Percentiles rank a stretch among this genome's conserved stretches.
Conservation (phyloP, 2,329 filamentous ascomycete species). For the Cercospora zeina region DNA sequence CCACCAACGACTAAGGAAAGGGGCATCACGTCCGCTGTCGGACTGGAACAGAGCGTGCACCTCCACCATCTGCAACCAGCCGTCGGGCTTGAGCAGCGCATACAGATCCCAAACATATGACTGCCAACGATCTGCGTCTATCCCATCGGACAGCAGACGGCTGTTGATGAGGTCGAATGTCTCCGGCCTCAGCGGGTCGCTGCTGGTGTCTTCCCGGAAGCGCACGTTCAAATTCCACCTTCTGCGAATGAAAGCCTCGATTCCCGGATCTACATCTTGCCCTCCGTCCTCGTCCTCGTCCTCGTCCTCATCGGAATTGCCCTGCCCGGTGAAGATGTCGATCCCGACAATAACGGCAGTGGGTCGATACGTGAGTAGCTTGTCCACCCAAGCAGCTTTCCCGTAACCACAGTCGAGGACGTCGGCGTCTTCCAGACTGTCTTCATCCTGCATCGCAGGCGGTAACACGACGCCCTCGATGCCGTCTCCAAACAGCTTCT, state of each 20-base stretch:
- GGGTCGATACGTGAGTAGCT: slow-evolving; percentile 39
- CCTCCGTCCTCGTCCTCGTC: slow-evolving; percentile 31
- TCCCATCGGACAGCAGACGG: slow-evolving; percentile 68
- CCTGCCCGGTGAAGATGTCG: slow-evolving; percentile 38
- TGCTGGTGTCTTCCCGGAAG: slow-evolving; percentile 31
- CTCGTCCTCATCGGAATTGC: slow-evolving; percentile 30
- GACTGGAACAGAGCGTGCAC: slow-evolving; percentile 84
- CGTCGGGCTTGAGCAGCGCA: slow-evolving; percentile 68
- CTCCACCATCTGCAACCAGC: slow-evolving; percentile 89
- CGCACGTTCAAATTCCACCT: slow-evolving; percentile 42
- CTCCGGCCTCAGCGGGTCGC: slow-evolving; percentile 43
- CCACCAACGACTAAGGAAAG: slow-evolving; percentile 33
- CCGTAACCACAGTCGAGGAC: slow-evolving; percentile 41
- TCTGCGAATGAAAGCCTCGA: slow-evolving; percentile 34
- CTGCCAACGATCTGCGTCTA: slow-evolving; percentile 70
- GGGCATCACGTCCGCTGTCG: slow-evolving; percentile 52
- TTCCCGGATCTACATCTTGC: slow-evolving; percentile 26
- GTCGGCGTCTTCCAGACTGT: slow-evolving; percentile 31
- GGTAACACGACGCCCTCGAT: slow-evolving; percentile 18
- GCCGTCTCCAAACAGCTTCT: slow-evolving; percentile 28
- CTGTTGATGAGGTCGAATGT: slow-evolving; percentile 83
- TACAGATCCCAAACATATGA: slow-evolving; percentile 75
- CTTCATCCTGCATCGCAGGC: slow-evolving; percentile 29
- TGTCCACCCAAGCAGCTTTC: slow-evolving; percentile 40
- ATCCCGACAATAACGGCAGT: slow-evolving; percentile 31